A percentile compares a stretch with the other conserved stretches of the same genome.
Conservation (phyloP, 306 rosid species). For the Castanea crenata region DNA sequence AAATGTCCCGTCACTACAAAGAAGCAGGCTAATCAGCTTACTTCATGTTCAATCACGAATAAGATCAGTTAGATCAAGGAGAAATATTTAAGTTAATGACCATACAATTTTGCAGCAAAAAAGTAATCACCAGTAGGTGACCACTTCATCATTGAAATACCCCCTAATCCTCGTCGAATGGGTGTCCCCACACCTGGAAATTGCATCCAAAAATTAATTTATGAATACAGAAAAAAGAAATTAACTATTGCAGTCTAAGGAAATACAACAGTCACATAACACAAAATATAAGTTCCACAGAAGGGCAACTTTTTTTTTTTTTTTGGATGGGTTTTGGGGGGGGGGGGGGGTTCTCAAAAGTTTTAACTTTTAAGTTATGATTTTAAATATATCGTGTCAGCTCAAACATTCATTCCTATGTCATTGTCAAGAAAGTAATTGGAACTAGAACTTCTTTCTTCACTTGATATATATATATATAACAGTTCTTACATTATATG, state of each 20-base stretch:
- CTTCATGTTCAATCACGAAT: slow-evolving; percentile 9
- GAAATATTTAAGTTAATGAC: slow-evolving; percentile 5
- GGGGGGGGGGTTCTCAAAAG: background rate
- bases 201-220: slow-evolving; percentile 10
- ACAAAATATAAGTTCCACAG: background rate
- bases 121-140: slow-evolving; percentile 96
- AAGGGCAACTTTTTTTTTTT: background rate
- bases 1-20: slow-evolving; percentile 84
- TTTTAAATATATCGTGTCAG: background rate
- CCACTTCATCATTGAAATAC: slow-evolving; percentile 92
- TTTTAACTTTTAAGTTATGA: background rate
- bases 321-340: too few species aligned
- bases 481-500: background rate
- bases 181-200: slow-evolving; percentile 81
- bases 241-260: background rate
- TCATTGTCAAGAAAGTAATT: background rate
- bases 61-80: slow-evolving; percentile 1
- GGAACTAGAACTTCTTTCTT: background rate
- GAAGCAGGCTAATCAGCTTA: slow-evolving; percentile 21
- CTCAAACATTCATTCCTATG: background rate
- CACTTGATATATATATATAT: background rate
- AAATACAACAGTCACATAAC: background rate
- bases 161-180: slow-evolving; percentile 87
- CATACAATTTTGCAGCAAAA: slow-evolving; percentile 85
- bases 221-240: slow-evolving; percentile 5